A percentile compares a stretch with the other conserved stretches of the same genome.
Conservation (phyloP, 2,329 filamentous ascomycete species). For the Curvularia verruculosa region DNA sequence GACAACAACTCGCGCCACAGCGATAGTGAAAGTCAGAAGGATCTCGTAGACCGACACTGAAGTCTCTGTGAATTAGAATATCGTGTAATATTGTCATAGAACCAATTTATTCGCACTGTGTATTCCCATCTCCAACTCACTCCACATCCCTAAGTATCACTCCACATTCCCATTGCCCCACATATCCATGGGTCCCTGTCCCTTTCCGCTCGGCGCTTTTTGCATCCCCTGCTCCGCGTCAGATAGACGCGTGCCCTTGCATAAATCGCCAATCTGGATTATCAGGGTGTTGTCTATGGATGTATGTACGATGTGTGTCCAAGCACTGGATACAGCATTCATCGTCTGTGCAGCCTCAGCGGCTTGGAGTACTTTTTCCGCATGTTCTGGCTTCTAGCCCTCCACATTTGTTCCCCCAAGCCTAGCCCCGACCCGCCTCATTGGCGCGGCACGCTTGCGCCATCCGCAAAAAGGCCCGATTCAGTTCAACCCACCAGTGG, state of each 20-base stretch:
- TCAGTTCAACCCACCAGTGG: not conserved
- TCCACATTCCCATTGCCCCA: not conserved
- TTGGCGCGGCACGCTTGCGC: not conserved
- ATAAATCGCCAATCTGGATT: not conserved
- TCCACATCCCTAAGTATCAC: not conserved
- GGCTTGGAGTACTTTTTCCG: not conserved
- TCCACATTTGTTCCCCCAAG: not conserved
- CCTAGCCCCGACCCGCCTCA: not conserved
- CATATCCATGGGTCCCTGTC: not conserved
- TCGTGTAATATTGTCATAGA: not conserved
- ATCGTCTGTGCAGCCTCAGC: not conserved
- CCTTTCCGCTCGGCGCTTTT: not conserved
- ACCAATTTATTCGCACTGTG: not conserved
- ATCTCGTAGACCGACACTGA: slow-evolving; percentile 2
- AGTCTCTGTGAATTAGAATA: not conserved
- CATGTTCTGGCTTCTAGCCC: not conserved
- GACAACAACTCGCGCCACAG: slow-evolving; percentile 1
- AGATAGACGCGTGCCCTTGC: not conserved
- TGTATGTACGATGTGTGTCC: not conserved
- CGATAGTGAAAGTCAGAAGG: slow-evolving; percentile 13
- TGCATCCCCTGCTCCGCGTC: not conserved
- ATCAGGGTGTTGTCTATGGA: not conserved
- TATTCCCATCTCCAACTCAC: not conserved
- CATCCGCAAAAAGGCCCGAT: not conserved
- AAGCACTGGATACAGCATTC: not conserved